phyloP scores from a whole-genome alignment of 2,329 filamentous ascomycete species.

The Thermothelomyces thermophilus region DNA sequence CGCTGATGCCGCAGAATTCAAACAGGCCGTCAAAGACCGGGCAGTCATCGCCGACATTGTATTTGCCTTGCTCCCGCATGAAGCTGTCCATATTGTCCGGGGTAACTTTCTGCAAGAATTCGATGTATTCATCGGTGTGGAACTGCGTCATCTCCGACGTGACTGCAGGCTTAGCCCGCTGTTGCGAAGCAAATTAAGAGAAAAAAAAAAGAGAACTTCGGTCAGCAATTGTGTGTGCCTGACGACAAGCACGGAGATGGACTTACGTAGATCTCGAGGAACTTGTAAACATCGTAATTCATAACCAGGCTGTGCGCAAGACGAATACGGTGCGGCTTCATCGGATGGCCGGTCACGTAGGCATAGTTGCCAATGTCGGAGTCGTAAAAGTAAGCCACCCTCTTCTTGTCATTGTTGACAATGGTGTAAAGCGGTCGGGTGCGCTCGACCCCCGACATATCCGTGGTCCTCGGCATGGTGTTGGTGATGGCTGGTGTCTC shows the following conservation, averaged over 20 bases:
- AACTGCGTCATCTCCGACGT: slow-evolving; percentile 89
- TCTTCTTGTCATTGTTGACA: slow-evolving; percentile 52
- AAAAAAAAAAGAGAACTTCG: background rate
- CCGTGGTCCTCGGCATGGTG: slow-evolving; percentile 24
- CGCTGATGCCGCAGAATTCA: slow-evolving; percentile 91
- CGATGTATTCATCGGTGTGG: slow-evolving; percentile 91
- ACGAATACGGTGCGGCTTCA: slow-evolving; percentile 96
- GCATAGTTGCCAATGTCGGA: slow-evolving; percentile 98
- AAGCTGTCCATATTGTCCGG: slow-evolving; percentile 98
- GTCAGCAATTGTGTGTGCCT: background rate
- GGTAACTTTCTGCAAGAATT: slow-evolving; percentile 90
- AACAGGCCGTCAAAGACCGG: slow-evolving; percentile 98
- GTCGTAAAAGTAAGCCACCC: slow-evolving; percentile 97
- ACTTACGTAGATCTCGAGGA: slow-evolving; percentile 91
- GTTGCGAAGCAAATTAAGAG: slow-evolving; percentile 15
- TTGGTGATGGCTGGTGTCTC: background rate
- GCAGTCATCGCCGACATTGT: slow-evolving; percentile 94
- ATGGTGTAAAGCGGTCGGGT: slow-evolving; percentile 42
- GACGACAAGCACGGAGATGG: slow-evolving; percentile 27
- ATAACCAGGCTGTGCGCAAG: slow-evolving; percentile 93
- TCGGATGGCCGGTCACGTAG: slow-evolving; percentile 92
- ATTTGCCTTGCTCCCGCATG: slow-evolving; percentile 82
- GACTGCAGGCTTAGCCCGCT: slow-evolving; percentile 81
- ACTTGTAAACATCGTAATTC: slow-evolving; percentile 91
- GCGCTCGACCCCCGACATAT: slow-evolving; percentile 34